A percentile compares a stretch with the other conserved stretches of the same genome.
Conservation (phyloP, 1,284 basidiomycete genomes). For the Trametes pubescens region DNA sequence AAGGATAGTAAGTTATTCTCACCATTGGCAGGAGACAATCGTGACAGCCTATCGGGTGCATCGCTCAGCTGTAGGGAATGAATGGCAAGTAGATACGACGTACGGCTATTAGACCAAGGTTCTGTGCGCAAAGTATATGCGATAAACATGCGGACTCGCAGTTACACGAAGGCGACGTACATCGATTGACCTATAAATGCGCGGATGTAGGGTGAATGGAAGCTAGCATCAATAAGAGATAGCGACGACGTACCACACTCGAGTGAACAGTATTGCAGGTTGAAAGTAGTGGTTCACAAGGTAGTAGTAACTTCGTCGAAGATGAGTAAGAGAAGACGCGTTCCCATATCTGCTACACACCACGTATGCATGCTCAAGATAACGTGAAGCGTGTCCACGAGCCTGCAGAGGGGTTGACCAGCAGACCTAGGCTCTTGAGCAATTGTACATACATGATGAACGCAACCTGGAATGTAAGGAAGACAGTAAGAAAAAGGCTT, state of each 20-base stretch:
- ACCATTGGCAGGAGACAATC: background rate
- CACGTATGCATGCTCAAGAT: conserved; percentile 7
- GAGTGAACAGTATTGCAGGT: background rate
- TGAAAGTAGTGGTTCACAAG: conserved; percentile 3
- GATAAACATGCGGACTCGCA: too few relatives aligned
- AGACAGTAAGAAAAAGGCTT: background rate
- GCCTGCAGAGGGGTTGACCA: background rate
- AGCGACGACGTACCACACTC: background rate
- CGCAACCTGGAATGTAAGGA: background rate
- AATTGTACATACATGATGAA: background rate
- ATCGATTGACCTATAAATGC: background rate
- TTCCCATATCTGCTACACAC: background rate
- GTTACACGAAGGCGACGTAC: background rate
- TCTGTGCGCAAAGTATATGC: background rate
- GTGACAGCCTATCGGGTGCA: background rate
- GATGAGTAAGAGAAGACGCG: too few relatives aligned
- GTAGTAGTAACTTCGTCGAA: conserved; percentile 2
- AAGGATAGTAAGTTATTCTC: background rate
- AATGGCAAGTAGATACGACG: background rate
- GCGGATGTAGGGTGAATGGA: background rate
- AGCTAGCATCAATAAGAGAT: background rate
- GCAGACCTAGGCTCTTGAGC: background rate
- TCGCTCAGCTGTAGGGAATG: background rate
- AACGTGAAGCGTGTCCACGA: background rate
- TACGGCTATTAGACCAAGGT: background rate